These are phyloP conservation scores for Cryptococcus sp. DNA, from an alignment of 1,284 basidiomycete species.

Conservation along the genomic window DNA sequence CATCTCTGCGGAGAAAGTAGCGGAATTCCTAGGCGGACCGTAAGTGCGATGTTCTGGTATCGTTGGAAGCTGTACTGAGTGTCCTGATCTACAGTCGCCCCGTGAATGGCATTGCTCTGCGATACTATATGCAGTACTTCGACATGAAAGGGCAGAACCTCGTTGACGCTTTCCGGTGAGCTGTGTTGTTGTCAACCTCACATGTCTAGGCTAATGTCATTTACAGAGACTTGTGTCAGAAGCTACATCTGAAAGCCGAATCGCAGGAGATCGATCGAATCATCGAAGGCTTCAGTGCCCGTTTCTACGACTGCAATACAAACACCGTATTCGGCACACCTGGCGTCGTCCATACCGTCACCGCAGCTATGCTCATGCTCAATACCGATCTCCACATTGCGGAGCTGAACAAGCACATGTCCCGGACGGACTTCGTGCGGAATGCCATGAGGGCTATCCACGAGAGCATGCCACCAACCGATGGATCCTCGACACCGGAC, in stretches of 20 bases:
- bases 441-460: constrained; percentile 86
- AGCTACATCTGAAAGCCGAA: constrained; percentile 91
- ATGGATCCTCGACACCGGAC: constrained; percentile 62
- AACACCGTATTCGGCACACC: constrained; percentile 74
- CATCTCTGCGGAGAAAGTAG: constrained; percentile 84
- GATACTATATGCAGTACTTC: constrained; percentile 83
- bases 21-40: constrained; percentile 91
- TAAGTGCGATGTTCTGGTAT: constrained; percentile 56
- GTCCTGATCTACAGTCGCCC: constrained; percentile 58
- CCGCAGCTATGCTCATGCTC: constrained; percentile 88
- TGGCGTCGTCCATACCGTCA: constrained; percentile 86
- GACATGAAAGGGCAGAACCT: constrained; percentile 81
- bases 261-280: constrained; percentile 98
- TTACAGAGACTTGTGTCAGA: constrained; percentile 78
- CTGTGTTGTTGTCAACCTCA: background rate
- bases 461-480: constrained; percentile 39
- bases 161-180: constrained; percentile 85
- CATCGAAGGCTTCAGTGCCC: constrained; percentile 81
- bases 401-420: constrained; percentile 86
- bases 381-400: constrained; percentile 98
- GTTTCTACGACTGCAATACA: constrained; percentile 91
- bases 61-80: constrained; percentile 2
- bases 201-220: background rate
- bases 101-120: constrained; percentile 74
- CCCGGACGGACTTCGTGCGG: constrained; percentile 84